These are phyloP conservation scores for Juncus inflexus DNA, from an alignment of 176 grass and related monocot species.

Conservation along the genomic window DNA sequence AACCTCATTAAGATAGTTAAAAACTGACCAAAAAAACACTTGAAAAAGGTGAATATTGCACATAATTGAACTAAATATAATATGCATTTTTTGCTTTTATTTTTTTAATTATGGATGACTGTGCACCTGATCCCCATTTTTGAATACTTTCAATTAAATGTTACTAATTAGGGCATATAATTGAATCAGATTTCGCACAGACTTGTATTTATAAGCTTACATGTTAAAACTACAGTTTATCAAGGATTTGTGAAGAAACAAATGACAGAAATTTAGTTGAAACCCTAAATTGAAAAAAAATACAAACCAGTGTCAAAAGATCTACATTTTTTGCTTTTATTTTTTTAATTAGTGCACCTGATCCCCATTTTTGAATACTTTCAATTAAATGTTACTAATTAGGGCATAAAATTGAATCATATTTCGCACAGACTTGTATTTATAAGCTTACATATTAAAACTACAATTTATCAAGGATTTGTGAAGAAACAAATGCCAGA, in stretches of 20 bases:
- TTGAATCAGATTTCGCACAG: not conserved
- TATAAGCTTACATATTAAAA: no score
- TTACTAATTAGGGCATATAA: not conserved
- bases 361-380: not conserved
- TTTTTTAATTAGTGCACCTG: not conserved
- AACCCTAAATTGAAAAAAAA: no score
- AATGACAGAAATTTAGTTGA: no score
- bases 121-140: not conserved
- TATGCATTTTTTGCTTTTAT: not conserved
- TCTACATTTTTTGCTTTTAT: not conserved
- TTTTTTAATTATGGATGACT: not conserved
- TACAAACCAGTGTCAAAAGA: no score
- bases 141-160: not conserved
- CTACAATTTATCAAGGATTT: no score
- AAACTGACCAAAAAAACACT: not conserved
- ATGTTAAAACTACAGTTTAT: no score
- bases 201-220: no score
- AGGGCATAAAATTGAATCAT: not conserved
- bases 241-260: no score
- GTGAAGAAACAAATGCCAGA: no score
- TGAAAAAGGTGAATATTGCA: not conserved
- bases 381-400: not conserved
- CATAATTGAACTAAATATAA: not conserved
- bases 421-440: no score
- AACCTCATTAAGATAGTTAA: not conserved